phyloP scores from a whole-genome alignment of 2,329 filamentous ascomycete species.

The Elsinoe perseae region DNA sequence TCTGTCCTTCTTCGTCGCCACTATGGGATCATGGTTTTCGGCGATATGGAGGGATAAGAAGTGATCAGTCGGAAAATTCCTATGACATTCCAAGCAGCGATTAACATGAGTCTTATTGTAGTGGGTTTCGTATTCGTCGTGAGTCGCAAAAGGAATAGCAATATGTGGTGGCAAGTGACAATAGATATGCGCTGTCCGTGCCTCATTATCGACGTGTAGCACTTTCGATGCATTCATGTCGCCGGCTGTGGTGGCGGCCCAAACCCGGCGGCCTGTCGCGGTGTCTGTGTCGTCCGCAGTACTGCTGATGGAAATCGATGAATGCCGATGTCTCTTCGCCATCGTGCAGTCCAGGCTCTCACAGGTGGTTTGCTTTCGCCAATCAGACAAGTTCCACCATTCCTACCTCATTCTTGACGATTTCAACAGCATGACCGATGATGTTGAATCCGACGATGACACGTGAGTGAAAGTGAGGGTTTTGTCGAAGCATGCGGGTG shows the following conservation, averaged over 20 bases:
- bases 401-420: background rate
- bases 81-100: constrained; percentile 70
- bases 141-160: constrained; percentile 61
- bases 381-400: background rate
- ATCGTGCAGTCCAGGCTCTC: background rate
- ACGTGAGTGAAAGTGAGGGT: constrained; percentile 22
- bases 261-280: background rate
- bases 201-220: constrained; percentile 41
- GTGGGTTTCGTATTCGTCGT: constrained; percentile 78
- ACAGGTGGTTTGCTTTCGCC: no score
- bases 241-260: background rate
- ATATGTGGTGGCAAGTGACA: constrained; percentile 79
- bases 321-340: constrained; percentile 3
- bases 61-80: constrained; percentile 79
- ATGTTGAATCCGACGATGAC: no score
- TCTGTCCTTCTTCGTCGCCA: constrained; percentile 61
- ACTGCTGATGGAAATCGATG: background rate
- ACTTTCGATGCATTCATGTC: background rate
- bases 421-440: background rate
- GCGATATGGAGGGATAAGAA: constrained; percentile 78
- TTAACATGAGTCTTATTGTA: constrained; percentile 76
- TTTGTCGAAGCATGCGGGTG: constrained; percentile 18
- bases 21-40: constrained; percentile 81
- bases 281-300: background rate
- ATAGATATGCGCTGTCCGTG: constrained; percentile 52